A percentile compares a stretch with the other conserved stretches of the same genome.
Conservation (phyloP, 2,329 filamentous ascomycete genomes). For the Cordyceps militaris region DNA sequence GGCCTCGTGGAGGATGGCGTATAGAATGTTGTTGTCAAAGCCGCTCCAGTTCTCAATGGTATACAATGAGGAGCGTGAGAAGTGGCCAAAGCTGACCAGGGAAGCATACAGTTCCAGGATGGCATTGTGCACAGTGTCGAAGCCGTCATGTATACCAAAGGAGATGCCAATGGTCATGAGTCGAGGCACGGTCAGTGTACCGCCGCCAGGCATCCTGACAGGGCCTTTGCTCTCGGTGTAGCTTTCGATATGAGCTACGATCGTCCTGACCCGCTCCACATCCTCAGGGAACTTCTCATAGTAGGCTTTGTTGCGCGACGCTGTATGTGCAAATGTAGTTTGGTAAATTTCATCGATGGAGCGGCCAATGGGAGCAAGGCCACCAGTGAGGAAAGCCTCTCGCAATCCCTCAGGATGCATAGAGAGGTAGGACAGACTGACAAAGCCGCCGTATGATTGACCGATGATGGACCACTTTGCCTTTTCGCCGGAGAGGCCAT, state of each 20-base stretch:
- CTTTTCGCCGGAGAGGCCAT: constrained; percentile 59
- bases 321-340: constrained; percentile 61
- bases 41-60: constrained; percentile 59
- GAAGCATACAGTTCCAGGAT: constrained; percentile 66
- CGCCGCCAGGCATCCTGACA: constrained; percentile 63
- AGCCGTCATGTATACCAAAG: constrained; percentile 72
- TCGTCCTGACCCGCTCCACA: constrained; percentile 55
- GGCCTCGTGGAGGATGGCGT: constrained; percentile 79
- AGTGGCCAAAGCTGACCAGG: constrained; percentile 65
- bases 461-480: constrained; percentile 81
- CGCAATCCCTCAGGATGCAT: constrained; percentile 69
- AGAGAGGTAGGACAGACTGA: constrained; percentile 75
- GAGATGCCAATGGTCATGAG: constrained; percentile 71
- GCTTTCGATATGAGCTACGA: constrained; percentile 58
- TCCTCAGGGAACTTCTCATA: constrained; percentile 85
- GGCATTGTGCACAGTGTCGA: constrained; percentile 67
- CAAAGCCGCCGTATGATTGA: constrained; percentile 90
- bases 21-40: constrained; percentile 74
- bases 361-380: constrained; percentile 68
- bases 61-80: constrained; percentile 65
- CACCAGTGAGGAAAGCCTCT: constrained; percentile 80
- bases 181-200: constrained; percentile 62
- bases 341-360: constrained; percentile 69
- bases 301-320: constrained; percentile 68
- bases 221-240: constrained; percentile 53